Evolutionary conservation across 768 basidiomycete species (phyloP), one percentile per base, ranked within the genome.

Genomic region (Cystobasidium tubakii): DNA sequence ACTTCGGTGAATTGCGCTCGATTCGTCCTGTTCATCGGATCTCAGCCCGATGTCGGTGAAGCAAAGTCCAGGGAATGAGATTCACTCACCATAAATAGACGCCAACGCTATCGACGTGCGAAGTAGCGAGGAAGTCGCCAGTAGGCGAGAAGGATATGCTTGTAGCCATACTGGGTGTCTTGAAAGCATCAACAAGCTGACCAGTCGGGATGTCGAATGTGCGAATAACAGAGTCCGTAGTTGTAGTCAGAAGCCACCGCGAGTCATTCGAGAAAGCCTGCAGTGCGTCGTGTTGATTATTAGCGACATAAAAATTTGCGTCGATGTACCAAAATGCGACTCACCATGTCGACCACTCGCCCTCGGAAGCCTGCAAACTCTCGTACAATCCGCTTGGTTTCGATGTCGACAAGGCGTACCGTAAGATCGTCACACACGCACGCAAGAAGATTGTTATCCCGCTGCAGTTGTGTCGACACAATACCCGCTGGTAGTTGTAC

Each of bases 161-260:
- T 0, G 91, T 94, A 4, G 95, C 91, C 29, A 95, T 86, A 77
- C 89, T 91, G 33, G 89, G 83, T 10, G 92, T 92, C 67, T 87
- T 86, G 84, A 99, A 98, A 0, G 88, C 91, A 78, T 98, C 92
- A 66, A 99, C 93, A 43, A 98, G 83, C 31, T 88, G 85, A 4
- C 94, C 93, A 21, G 93, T 92, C 0, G 96, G 95, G 29, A 99
- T 85, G 80, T 99, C 95, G 80, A 92, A 99, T 1, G 95, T 98
- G 34, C 96, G 87, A 77, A 98, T 91, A 66, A 89, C 84, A 0
- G 91, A 91, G 81, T 99, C 96, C 46, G 96, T 83, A 10, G 94
- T 93, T 1, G 90, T 87, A 0, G 88, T 84, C 50, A 97, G 85
- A 64, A 99, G 84, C 96, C 95, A 98, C 67, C 96, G 85, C 1